Conservation (phyloP, 192 early-diverging fungal species). For the Coemansia sp. region DNA sequence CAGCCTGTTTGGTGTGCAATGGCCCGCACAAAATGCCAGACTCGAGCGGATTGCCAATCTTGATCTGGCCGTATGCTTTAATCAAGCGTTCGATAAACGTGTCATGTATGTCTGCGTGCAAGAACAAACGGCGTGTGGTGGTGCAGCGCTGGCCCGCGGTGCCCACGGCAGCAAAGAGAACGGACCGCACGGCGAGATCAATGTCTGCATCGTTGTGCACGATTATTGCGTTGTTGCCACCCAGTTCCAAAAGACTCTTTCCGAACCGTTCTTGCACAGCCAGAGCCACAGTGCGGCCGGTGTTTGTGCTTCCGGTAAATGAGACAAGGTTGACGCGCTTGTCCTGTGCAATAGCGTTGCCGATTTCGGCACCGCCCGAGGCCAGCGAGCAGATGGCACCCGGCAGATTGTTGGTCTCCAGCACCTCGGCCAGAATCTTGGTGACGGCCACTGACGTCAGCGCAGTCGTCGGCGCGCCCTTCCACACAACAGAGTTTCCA, state of each 20-base stretch:
- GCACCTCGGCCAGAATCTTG: conserved; percentile 78
- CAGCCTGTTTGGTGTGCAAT: conserved; percentile 83
- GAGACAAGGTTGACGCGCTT: conserved; percentile 75
- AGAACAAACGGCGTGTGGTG: conserved; percentile 83
- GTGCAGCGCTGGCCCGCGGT: conserved; percentile 97
- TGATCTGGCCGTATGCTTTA: conserved; percentile 85
- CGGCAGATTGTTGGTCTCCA: conserved; percentile 78
- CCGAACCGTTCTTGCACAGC: conserved; percentile 86
- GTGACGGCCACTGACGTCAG: conserved; percentile 86
- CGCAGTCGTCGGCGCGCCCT: conserved; percentile 74
- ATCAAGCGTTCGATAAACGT: conserved; percentile 71
- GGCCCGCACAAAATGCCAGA: conserved; percentile 86
- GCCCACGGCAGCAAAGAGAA: conserved; percentile 93
- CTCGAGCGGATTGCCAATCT: conserved; percentile 84
- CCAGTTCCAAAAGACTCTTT: conserved; percentile 82
- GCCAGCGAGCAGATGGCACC: conserved; percentile 82
- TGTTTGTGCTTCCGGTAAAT: conserved; percentile 87
- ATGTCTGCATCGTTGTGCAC: conserved; percentile 89
- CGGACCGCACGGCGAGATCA: conserved; percentile 80
- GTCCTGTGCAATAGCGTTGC: conserved; percentile 70
- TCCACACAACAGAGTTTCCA: conserved; percentile 92
- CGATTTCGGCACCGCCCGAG: conserved; percentile 82
- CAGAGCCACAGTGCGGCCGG: conserved; percentile 74
- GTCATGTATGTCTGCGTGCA: conserved; percentile 88
- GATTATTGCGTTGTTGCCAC: conserved; percentile 95